Evolutionary conservation across 2,329 filamentous ascomycete genomes (phyloP).

Genomic region (Trichoderma semiorbis): DNA sequence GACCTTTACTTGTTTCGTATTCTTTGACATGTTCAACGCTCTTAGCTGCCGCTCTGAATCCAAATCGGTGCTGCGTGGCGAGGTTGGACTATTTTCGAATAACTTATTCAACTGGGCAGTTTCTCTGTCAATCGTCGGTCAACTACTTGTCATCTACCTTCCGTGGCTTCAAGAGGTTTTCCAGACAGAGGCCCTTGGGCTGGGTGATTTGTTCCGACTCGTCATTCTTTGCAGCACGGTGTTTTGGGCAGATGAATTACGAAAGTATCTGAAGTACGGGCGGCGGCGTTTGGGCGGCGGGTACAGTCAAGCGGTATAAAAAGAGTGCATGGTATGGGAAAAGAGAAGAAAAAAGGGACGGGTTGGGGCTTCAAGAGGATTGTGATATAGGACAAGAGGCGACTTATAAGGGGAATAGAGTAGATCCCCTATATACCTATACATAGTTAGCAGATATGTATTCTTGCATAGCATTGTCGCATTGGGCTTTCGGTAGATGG

Average conservation of each 20-base stretch:
- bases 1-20: slow-evolving; percentile 98
- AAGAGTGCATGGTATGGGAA: neutral
- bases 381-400: neutral
- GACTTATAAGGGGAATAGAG: slow-evolving; percentile 11
- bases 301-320: slow-evolving; percentile 64
- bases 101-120: slow-evolving; percentile 97
- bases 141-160: slow-evolving; percentile 89
- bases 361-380: neutral
- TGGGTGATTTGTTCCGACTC: slow-evolving; percentile 71
- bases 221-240: slow-evolving; percentile 78
- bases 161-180: slow-evolving; percentile 92
- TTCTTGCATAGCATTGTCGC: slow-evolving; percentile 6
- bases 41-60: slow-evolving; percentile 86
- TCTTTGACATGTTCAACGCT: slow-evolving; percentile 99
- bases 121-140: slow-evolving; percentile 71
- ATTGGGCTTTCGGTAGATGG: neutral
- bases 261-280: slow-evolving; percentile 72
- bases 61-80: slow-evolving; percentile 83
- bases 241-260: slow-evolving; percentile 89
- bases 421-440: slow-evolving; percentile 3
- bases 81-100: slow-evolving; percentile 80
- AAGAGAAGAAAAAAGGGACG: slow-evolving; percentile 18
- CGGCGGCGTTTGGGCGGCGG: slow-evolving; percentile 54
- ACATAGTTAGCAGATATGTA: slow-evolving; percentile 11
- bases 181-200: slow-evolving; percentile 81